Base-by-base conservation (phyloP, 495 filamentous ascomycete genomes). In the Lophiostoma macrostomum region DNA sequence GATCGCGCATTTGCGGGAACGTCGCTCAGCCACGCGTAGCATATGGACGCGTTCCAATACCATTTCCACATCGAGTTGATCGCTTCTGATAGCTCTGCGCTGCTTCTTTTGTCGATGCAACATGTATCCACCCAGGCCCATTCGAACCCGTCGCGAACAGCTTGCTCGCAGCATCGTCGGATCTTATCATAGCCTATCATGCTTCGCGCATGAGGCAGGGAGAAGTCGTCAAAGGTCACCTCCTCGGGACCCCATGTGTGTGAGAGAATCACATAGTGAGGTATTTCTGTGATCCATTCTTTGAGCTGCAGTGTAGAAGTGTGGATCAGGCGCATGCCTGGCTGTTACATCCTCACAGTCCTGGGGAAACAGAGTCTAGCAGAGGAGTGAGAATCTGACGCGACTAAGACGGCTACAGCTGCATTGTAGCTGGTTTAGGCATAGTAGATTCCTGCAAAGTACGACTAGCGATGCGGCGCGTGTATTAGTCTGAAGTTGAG, bases 261-360 rank as follows among this genome's bases (percentile, higher is more conserved):
- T 1, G 53, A 57, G 7, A 57, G 46, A n/a, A 57, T 50, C 6
- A 44, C 45, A 19, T 56, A 56, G 18, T 20, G 13, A 16, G 43
- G 44, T 6, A 42, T 19, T 23, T 49, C 34, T 12, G 32, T 34
- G 7, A 31, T 42, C 19, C 35, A 51, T 6, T 42, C 10, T 22
- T 66, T 29, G 5, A 73, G 50, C 18, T 36, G 10, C 12, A 51
- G 10, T 4, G 56, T 69, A 6, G 16, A 18, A 25, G 65, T 66
- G 29, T 69, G 52, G 13, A 73, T 32, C 16, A 73, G 56, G 4
- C 64, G 50, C 69, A 73, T 73, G 2, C n/a, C n/a, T n/a, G n/a
- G n/a, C n/a, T n/a, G n/a, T n/a, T n/a, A n/a, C n/a, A n/a, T n/a
- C n/a, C n/a, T n/a, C n/a, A n/a, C n/a, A n/a, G n/a, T n/a, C n/a